These are phyloP conservation scores for Ustilago sp. DNA, from an alignment of 1,284 basidiomycete species.

Conservation along the genomic window DNA sequence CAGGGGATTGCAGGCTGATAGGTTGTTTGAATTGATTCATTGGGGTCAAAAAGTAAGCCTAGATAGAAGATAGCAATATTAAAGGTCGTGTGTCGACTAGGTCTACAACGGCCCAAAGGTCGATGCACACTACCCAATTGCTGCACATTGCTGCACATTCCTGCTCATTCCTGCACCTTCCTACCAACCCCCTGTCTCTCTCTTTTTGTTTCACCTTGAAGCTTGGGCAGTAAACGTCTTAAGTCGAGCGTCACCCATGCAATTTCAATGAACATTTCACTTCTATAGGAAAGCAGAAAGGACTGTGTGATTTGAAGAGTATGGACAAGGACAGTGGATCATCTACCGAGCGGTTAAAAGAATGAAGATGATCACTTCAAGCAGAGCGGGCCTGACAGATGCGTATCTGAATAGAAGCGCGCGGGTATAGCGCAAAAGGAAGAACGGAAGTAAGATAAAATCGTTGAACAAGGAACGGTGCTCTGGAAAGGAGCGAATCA, in stretches of 20 bases:
- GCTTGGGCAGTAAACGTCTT: too few relatives aligned
- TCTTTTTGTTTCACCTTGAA: neutral
- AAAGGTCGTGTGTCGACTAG: conserved; percentile 51
- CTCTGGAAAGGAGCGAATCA: neutral
- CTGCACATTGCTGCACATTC: conserved; percentile 38
- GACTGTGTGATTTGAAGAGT: neutral
- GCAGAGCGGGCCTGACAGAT: neutral
- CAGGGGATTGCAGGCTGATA: conserved; percentile 45
- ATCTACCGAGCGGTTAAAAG: neutral
- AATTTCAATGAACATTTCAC: neutral
- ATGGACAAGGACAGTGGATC: neutral
- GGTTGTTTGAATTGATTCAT: conserved; percentile 33
- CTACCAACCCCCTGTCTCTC: neutral
- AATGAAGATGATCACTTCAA: neutral
- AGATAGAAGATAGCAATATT: conserved; percentile 48
- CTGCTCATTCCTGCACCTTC: too few relatives aligned
- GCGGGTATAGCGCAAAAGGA: neutral
- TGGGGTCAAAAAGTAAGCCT: conserved; percentile 59
- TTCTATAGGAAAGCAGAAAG: neutral
- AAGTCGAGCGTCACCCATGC: neutral
- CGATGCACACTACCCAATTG: conserved; percentile 57
- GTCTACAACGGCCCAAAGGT: conserved; percentile 27
- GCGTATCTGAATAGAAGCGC: neutral
- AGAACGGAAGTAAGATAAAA: neutral
- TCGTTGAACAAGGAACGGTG: neutral